phyloP scores from a whole-genome alignment of 2,329 filamentous ascomycete species.

The Nothophoma quercina region DNA sequence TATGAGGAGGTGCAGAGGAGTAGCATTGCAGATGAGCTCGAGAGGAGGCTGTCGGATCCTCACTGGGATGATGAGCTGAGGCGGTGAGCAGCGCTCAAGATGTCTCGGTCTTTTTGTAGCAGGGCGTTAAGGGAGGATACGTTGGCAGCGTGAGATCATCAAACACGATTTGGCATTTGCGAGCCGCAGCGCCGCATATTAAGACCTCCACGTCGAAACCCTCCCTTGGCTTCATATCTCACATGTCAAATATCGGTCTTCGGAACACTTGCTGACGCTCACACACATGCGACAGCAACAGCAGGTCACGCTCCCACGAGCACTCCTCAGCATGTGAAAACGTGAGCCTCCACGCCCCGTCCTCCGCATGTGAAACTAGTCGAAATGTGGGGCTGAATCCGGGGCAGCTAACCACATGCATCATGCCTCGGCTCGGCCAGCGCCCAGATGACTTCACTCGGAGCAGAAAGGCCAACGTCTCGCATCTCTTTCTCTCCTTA shows the following conservation, averaged over 20 bases:
- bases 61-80: constrained; percentile 32
- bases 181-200: background rate
- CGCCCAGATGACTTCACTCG: constrained; percentile 18
- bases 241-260: no score
- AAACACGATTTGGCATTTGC: background rate
- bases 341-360: constrained; percentile 10
- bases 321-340: constrained; percentile 31
- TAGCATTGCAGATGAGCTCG: constrained; percentile 76
- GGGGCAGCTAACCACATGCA: constrained; percentile 11
- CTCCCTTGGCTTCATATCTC: no score
- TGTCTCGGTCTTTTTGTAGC: constrained; percentile 22
- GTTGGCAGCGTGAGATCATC: background rate
- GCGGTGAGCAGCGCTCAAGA: background rate
- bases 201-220: no score
- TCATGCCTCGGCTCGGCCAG: constrained; percentile 18
- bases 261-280: background rate
- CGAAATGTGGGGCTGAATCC: constrained; percentile 9
- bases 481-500: constrained; percentile 2
- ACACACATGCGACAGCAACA: constrained; percentile 7
- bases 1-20: constrained; percentile 92
- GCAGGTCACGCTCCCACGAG: constrained; percentile 1
- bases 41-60: constrained; percentile 53
- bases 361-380: constrained; percentile 26
- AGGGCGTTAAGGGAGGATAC: constrained; percentile 34
- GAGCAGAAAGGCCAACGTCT: constrained; percentile 12